These are phyloP conservation scores for Lactarius sanguifluus DNA, from an alignment of 768 basidiomycete genomes.

Conservation along the genomic window DNA sequence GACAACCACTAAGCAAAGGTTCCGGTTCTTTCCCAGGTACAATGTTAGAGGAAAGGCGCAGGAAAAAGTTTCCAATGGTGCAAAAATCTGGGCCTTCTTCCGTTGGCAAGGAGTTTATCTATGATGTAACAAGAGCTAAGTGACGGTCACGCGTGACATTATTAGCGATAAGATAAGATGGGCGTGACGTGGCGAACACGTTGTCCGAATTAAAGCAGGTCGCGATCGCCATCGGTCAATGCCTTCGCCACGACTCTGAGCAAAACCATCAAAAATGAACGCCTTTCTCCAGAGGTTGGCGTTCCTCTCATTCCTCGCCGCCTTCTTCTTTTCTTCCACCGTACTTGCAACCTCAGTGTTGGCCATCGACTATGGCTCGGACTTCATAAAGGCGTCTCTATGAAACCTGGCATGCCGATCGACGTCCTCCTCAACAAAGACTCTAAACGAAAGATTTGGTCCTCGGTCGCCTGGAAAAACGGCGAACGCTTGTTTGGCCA, in stretches of 20 bases:
- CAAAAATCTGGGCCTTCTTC: too few relatives aligned
- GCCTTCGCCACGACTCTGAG: conserved; percentile 16
- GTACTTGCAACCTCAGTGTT: conserved; percentile 63
- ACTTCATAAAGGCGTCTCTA: conserved; percentile 97
- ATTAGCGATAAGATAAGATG: conserved; percentile 16
- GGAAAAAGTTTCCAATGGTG: too few relatives aligned
- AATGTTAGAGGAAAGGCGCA: too few relatives aligned
- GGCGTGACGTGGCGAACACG: conserved; percentile 29
- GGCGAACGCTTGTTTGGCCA: conserved; percentile 85
- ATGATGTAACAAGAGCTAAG: too few relatives aligned
- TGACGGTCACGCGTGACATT: too few relatives aligned
- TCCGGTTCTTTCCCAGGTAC: too few relatives aligned
- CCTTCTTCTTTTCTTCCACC: conserved; percentile 31
- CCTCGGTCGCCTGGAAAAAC: conserved; percentile 89
- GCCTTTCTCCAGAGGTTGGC: conserved; percentile 15
- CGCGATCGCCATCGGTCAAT: conserved; percentile 19
- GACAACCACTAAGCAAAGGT: too few relatives aligned
- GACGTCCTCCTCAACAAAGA: conserved; percentile 96
- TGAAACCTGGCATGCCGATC: conserved; percentile 93
- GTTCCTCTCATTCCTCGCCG: conserved; percentile 25
- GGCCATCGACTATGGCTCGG: conserved; percentile 97
- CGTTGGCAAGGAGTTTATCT: too few relatives aligned
- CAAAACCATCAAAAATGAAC: conserved; percentile 20
- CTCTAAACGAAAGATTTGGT: conserved; percentile 93
- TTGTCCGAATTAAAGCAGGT: not conserved